Conservation (phyloP, 163 green algal species). For the Chlamydomonas reinhardtii region DNA sequence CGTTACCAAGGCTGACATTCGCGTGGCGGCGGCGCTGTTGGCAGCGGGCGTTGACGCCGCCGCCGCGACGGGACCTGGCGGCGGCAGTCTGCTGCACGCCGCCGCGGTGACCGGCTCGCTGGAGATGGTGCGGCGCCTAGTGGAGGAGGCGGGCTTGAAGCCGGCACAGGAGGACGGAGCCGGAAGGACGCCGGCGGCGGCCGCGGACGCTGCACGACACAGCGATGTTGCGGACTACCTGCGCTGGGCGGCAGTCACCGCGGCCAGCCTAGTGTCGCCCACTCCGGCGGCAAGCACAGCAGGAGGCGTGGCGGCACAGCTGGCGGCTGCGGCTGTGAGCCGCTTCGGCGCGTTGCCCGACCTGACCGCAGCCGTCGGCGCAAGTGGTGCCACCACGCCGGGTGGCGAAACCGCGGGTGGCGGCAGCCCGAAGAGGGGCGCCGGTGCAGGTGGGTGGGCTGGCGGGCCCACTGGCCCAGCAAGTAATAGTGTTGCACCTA, state of each 20-base stretch:
- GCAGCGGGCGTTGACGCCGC: constrained; percentile 7
- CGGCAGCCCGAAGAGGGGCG: no score
- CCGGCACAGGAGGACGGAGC: neutral
- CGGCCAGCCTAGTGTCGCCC: no score
- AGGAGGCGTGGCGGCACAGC: neutral
- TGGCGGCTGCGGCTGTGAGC: neutral
- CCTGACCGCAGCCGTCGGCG: neutral
- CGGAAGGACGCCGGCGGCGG: constrained; percentile 1
- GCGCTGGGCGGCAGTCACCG: neutral
- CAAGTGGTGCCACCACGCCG: no score
- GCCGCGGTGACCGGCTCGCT: constrained; percentile 2
- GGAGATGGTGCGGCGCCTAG: constrained; percentile 30
- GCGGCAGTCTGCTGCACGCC: neutral
- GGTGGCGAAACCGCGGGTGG: no score
- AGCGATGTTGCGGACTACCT: constrained; percentile 5
- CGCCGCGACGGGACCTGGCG: neutral
- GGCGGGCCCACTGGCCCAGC: no score
- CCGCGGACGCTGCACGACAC: constrained; percentile 4
- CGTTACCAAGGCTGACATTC: neutral
- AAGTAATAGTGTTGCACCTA: no score
- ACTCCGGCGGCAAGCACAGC: neutral
- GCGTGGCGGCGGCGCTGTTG: constrained; percentile 21
- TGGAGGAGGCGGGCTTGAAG: constrained; percentile 20
- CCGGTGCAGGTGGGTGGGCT: no score
- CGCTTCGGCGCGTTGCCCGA: neutral